Percentiles rank a stretch among this genome's conserved stretches.
phyloP scores from a whole-genome alignment of 768 basidiomycete species.

The Coprinellus micaceus region DNA sequence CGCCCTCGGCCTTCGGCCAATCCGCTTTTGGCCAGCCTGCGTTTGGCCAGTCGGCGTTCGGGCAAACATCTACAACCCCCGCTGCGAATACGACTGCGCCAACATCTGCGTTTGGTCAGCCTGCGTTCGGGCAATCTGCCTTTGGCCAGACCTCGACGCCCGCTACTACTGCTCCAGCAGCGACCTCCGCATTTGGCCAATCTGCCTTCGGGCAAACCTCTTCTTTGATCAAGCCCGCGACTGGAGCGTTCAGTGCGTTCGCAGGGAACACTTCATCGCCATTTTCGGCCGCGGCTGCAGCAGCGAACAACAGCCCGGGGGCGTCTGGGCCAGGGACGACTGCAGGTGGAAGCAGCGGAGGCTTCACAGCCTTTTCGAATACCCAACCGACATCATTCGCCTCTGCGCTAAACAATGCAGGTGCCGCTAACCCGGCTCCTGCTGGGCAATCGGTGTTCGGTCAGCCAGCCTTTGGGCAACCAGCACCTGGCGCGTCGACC shows the following conservation, averaged over 20 bases:
- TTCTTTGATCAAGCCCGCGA: slow-evolving; percentile 48
- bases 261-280: slow-evolving; percentile 21
- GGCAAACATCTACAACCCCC: slow-evolving; percentile 19
- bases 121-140: slow-evolving; percentile 30
- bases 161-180: slow-evolving; percentile 14
- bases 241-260: slow-evolving; percentile 49
- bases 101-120: slow-evolving; percentile 22
- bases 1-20: slow-evolving; percentile 29
- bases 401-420: slow-evolving; percentile 19
- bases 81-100: not conserved
- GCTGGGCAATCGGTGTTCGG: slow-evolving; percentile 26
- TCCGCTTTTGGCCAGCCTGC: slow-evolving; percentile 29
- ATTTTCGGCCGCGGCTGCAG: slow-evolving; percentile 22
- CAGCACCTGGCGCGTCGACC: slow-evolving; percentile 10
- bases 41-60: slow-evolving; percentile 26
- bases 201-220: slow-evolving; percentile 29
- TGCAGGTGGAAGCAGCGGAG: slow-evolving; percentile 35
- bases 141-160: slow-evolving; percentile 22
- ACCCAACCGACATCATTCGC: slow-evolving; percentile 41
- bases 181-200: slow-evolving; percentile 32
- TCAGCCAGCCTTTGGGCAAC: slow-evolving; percentile 30
- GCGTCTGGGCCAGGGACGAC: slow-evolving; percentile 8
- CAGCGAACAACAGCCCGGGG: slow-evolving; percentile 6
- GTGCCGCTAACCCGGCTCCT: too few relatives aligned
- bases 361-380: slow-evolving; percentile 51